Evolutionary conservation across 768 basidiomycete species (phyloP).

Genomic region (Kwoniella botswanensis): DNA sequence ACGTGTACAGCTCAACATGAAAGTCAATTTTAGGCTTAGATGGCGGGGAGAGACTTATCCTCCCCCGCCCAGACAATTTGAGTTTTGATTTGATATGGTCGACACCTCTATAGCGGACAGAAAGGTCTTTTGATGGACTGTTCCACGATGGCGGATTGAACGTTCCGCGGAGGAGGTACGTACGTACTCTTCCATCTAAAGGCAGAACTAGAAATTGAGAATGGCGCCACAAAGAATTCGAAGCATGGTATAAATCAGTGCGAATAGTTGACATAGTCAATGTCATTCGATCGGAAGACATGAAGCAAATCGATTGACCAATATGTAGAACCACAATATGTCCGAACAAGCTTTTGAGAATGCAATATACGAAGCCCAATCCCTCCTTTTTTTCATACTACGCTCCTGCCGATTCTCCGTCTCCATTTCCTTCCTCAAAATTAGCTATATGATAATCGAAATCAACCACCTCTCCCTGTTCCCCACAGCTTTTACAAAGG

Average conservation of each 20-base stretch:
- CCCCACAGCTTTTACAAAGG: background rate
- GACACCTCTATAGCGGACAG: background rate
- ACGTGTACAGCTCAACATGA: background rate
- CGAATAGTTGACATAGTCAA: too few species aligned
- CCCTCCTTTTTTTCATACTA: too few species aligned
- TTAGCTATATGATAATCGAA: background rate
- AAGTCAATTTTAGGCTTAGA: background rate
- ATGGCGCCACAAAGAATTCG: too few species aligned
- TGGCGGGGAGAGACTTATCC: background rate
- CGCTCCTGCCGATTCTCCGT: background rate
- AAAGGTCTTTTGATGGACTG: background rate
- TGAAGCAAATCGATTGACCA: too few species aligned
- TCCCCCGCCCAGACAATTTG: background rate
- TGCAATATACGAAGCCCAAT: too few species aligned
- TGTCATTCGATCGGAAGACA: too few species aligned
- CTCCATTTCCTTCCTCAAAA: background rate
- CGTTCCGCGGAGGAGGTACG: background rate
- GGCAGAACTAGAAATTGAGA: too few species aligned
- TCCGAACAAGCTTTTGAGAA: too few species aligned
- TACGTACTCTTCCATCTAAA: background rate
- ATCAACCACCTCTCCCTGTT: background rate
- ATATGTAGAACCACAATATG: too few species aligned
- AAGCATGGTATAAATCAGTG: too few species aligned
- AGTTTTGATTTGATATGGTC: background rate
- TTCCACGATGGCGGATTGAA: background rate